Evolutionary conservation across 306 rosid species (phyloP), one percentile per base, ranked within the genome.

Genomic region (Hippophae tibetana): DNA sequence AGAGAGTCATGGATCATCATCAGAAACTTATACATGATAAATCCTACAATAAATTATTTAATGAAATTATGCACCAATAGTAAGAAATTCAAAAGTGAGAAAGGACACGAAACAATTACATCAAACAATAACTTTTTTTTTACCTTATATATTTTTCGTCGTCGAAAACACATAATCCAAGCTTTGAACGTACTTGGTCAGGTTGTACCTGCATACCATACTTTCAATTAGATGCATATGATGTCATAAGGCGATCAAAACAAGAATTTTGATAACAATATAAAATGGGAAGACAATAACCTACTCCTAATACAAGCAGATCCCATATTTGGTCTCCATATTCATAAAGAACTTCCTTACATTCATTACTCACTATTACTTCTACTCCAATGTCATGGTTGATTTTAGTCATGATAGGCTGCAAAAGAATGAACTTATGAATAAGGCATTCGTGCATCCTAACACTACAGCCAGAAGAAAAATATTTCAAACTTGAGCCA

Each of bases 321-420:
- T 89, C 86, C 97, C 97, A 89, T n/a, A 89, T 76, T 74, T 75
- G 3, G 46, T 86, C 92, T 72, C 97, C 97, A 69, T 81, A 89
- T 31, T 86, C 69, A 52, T 84, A 14, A 61, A 86, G 78, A 71
- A 86, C 66, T 72, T 70, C 76, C 77, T 89, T 89, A 65, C 97
- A 86, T 62, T 86, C 84, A 56, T 75, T 70, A 56, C 87, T 89
- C 54, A 79, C 84, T 51, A 89, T 73, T 77, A 95, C 97, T 79
- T 83, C 88, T 43, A 92, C 97, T 76, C 95, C 95, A 70, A 89
- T 86, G 58, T 95, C 97, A 63, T 79, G 95, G 75, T 89, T 89
- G 74, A 89, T 81, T 75, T 85, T 76, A 54, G 97, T 74, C 72
- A 89, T 85, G 64, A 78, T 48, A 63, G 95, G 45, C 97, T 86